phyloP scores from a whole-genome alignment of 495 filamentous ascomycete species.

The Aspergillus egyptiacus region DNA sequence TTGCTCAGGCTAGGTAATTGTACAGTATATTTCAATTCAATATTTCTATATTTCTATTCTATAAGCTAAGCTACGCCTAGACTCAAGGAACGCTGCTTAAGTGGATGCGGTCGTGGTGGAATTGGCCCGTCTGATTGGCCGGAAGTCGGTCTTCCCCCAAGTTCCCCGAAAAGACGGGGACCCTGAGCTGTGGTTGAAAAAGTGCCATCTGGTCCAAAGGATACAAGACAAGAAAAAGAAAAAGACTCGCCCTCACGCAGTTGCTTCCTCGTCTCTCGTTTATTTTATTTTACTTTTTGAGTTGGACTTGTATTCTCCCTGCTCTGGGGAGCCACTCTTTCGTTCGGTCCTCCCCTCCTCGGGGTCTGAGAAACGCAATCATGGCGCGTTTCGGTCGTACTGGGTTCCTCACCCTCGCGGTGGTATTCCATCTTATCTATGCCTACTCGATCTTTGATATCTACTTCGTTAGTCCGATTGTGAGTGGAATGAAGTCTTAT shows the following conservation, averaged over 20 bases:
- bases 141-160: not conserved
- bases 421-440: slow-evolving; percentile 93
- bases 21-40: too few species aligned
- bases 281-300: slow-evolving; percentile 2
- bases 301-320: not conserved
- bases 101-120: slow-evolving; percentile 1
- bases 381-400: slow-evolving; percentile 81
- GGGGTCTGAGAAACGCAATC: slow-evolving; percentile 18
- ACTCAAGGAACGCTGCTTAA: not conserved
- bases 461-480: slow-evolving; percentile 97
- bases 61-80: too few species aligned
- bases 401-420: slow-evolving; percentile 84
- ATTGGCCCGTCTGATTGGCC: slow-evolving; percentile 1
- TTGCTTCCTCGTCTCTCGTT: slow-evolving; percentile 6
- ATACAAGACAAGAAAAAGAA: too few species aligned
- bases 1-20: too few species aligned
- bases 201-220: slow-evolving; percentile 5
- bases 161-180: slow-evolving; percentile 4
- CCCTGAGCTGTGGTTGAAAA: slow-evolving; percentile 4
- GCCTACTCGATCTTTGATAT: slow-evolving; percentile 98
- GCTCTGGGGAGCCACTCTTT: not conserved
- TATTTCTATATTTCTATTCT: too few species aligned
- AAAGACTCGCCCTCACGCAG: not conserved
- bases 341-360: slow-evolving; percentile 14
- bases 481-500: slow-evolving; percentile 87